Conservation (phyloP, 495 filamentous ascomycete genomes). For the Choiromyces venosus region DNA sequence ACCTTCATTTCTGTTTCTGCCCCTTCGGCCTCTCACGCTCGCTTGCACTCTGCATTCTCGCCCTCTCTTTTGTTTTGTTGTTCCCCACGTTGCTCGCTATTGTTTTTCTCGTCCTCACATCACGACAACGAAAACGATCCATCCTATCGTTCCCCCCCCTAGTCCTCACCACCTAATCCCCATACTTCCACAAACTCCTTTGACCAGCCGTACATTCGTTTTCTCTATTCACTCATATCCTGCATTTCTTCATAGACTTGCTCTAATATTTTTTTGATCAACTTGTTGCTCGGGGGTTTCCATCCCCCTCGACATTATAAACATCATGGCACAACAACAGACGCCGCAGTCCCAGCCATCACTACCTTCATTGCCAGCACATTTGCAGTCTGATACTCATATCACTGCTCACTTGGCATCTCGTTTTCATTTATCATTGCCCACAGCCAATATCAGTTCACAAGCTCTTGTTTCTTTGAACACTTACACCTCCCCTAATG, state of each 20-base stretch:
- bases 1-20: conserved; percentile 31
- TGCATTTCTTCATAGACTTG: conserved; percentile 12
- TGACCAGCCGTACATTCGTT: conserved; percentile 9
- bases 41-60: conserved; percentile 36
- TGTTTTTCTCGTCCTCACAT: conserved; percentile 24
- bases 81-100: conserved; percentile 23
- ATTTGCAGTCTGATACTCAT: conserved; percentile 94
- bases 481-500: conserved; percentile 75
- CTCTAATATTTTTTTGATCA: conserved; percentile 20
- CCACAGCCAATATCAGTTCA: conserved; percentile 79
- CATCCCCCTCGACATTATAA: conserved; percentile 28
- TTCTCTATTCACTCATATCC: conserved; percentile 13
- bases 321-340: conserved; percentile 39
- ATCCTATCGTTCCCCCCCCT: conserved; percentile 12
- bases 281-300: conserved; percentile 23
- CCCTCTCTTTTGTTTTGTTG: conserved; percentile 21
- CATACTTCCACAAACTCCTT: conserved; percentile 13
- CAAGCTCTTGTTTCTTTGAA: conserved; percentile 87
- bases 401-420: conserved; percentile 92
- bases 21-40: conserved; percentile 24
- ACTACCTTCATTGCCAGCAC: conserved; percentile 76
- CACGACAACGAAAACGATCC: conserved; percentile 26
- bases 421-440: conserved; percentile 84
- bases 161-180: conserved; percentile 13
- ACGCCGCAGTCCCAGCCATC: conserved; percentile 81